Conservation (phyloP, 495 filamentous ascomycete genomes). For the Tuber indicum region DNA sequence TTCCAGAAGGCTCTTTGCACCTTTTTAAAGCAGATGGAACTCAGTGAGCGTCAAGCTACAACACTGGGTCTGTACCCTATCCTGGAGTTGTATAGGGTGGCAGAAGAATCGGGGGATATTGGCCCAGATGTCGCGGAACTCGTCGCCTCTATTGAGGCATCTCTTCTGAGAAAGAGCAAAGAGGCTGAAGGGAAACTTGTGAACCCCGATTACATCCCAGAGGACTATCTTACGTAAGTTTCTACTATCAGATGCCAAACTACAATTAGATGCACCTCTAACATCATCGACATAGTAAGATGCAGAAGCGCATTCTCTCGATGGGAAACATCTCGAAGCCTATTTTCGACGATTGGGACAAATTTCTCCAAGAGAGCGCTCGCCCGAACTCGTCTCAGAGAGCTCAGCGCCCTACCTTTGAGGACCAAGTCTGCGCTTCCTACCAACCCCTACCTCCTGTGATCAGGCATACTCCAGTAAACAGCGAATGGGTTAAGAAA, state of each 20-base stretch:
- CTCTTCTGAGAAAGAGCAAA: neutral
- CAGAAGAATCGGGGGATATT: neutral
- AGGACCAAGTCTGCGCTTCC: neutral
- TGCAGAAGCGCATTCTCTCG: neutral
- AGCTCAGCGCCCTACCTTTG: neutral
- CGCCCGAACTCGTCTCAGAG: neutral
- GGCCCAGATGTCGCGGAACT: neutral
- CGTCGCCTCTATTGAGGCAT: neutral
- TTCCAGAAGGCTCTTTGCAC: neutral
- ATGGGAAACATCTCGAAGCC: neutral
- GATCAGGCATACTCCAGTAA: neutral
- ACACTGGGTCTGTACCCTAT: neutral
- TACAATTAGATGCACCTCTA: neutral
- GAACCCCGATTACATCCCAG: neutral
- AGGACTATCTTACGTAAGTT: neutral
- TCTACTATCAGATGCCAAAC: neutral
- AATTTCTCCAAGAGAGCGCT: neutral
- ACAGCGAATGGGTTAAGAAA: neutral
- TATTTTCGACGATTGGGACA: neutral
- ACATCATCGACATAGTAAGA: neutral
- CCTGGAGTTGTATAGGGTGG: neutral
- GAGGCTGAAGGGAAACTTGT: neutral
- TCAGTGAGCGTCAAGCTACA: neutral
- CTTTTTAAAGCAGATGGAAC: neutral
- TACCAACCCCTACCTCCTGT: neutral